phyloP scores from a whole-genome alignment of 2,329 filamentous ascomycete species.

The Colletotrichum euphorbiae region DNA sequence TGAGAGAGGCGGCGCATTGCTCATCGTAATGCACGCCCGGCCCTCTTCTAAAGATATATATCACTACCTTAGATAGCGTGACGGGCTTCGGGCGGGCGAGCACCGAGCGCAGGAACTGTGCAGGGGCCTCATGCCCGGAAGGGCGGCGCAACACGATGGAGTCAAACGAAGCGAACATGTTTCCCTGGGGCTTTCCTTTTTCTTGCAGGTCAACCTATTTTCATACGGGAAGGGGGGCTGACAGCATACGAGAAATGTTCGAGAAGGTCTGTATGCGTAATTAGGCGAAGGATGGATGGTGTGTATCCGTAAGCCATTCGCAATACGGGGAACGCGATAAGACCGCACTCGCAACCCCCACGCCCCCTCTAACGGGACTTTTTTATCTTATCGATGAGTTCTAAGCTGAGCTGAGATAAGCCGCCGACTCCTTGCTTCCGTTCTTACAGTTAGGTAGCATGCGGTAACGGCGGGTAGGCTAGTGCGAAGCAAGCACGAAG shows the following conservation, averaged over 20 bases:
- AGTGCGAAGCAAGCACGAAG: background rate
- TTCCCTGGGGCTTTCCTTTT: too few relatives aligned
- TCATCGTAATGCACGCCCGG: conserved; percentile 1
- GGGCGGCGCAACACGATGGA: too few relatives aligned
- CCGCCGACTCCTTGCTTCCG: too few relatives aligned
- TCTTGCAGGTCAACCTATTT: too few relatives aligned
- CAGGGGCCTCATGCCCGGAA: too few relatives aligned
- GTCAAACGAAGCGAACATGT: too few relatives aligned
- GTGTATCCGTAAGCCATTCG: too few relatives aligned
- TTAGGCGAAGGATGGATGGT: too few relatives aligned
- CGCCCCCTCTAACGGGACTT: background rate
- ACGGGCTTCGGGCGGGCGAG: conserved; percentile 7
- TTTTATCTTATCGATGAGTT: background rate
- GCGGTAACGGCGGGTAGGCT: conserved; percentile 7
- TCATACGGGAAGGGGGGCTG: too few relatives aligned
- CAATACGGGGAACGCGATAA: conserved; percentile 8
- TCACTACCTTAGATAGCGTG: conserved; percentile 8
- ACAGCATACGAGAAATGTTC: too few relatives aligned
- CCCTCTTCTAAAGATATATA: conserved; percentile 9
- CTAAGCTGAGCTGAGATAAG: conserved; percentile 2
- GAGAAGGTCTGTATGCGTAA: too few relatives aligned
- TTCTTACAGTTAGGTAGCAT: background rate
- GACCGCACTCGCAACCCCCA: background rate
- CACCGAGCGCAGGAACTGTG: conserved; percentile 1
- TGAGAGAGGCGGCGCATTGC: background rate